Percentiles rank a stretch among this genome's conserved stretches.
Conservation (phyloP, 192 early-diverging fungal genomes). For the Coemansia reversa region DNA sequence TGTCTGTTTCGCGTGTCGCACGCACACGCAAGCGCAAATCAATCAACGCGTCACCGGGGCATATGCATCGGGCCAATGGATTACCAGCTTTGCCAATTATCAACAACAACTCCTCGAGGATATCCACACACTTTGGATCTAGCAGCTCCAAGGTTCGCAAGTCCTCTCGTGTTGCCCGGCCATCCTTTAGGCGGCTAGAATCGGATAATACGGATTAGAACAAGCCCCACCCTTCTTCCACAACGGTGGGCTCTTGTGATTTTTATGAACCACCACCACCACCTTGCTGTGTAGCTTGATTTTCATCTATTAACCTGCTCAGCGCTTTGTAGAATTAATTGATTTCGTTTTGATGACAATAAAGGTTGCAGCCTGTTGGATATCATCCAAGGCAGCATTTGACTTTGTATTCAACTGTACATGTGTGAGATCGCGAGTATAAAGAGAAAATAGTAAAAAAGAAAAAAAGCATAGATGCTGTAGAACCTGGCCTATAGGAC, state of each 20-base stretch:
- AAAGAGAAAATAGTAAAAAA: not conserved
- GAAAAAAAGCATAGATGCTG: not conserved
- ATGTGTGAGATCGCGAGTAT: not conserved
- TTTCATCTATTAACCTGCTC: not conserved
- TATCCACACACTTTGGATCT: not conserved
- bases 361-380: no score
- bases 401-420: no score
- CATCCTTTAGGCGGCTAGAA: slow-evolving; percentile 43
- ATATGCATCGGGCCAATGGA: slow-evolving; percentile 1
- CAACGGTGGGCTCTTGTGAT: not conserved
- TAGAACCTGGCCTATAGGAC: slow-evolving; percentile 18
- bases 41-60: slow-evolving; percentile 19
- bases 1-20: slow-evolving; percentile 5
- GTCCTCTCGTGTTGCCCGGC: slow-evolving; percentile 45
- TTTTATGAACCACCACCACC: not conserved
- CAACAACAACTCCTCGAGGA: not conserved
- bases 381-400: no score
- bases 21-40: slow-evolving; percentile 41
- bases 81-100: not conserved
- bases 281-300: not conserved
- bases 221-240: not conserved
- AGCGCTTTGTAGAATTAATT: not conserved
- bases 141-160: slow-evolving; percentile 40
- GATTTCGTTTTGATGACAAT: not conserved
- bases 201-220: slow-evolving; percentile 31